These are phyloP conservation scores for Hevea brasiliensis DNA, from an alignment of 345 rosid genomes.

Conservation along the genomic window DNA sequence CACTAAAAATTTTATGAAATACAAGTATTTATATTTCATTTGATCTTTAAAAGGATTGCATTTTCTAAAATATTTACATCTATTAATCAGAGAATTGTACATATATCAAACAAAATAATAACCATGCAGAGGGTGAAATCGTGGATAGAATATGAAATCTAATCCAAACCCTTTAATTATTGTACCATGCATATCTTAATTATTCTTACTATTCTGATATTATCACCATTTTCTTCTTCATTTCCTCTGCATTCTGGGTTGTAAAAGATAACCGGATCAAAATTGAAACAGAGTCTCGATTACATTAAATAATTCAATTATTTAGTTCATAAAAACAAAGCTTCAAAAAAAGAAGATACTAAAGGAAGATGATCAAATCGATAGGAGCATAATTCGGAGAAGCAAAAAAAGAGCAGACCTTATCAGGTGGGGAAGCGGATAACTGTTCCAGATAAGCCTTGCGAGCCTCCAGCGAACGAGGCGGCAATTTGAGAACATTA, in stretches of 20 bases:
- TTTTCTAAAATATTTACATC: too few relatives aligned
- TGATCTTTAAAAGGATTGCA: neutral
- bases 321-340: too few relatives aligned
- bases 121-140: neutral
- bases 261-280: too few relatives aligned
- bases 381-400: neutral
- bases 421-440: slow-evolving; percentile 81
- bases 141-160: neutral
- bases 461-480: slow-evolving; percentile 51
- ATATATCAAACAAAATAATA: neutral
- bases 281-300: too few relatives aligned
- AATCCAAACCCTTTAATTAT: neutral
- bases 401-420: slow-evolving; percentile 48
- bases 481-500: slow-evolving; percentile 77
- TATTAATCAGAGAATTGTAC: neutral
- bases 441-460: slow-evolving; percentile 66
- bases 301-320: slow-evolving; percentile 5
- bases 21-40: neutral
- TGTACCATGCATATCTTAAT: neutral
- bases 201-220: too few relatives aligned
- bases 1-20: too few relatives aligned
- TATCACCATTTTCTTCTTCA: too few relatives aligned
- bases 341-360: neutral
- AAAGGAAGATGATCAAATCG: neutral
- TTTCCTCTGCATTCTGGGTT: too few relatives aligned